Evolutionary conservation across 305 asterid genomes (phyloP).

Genomic region (Fraxinus platypoda): DNA sequence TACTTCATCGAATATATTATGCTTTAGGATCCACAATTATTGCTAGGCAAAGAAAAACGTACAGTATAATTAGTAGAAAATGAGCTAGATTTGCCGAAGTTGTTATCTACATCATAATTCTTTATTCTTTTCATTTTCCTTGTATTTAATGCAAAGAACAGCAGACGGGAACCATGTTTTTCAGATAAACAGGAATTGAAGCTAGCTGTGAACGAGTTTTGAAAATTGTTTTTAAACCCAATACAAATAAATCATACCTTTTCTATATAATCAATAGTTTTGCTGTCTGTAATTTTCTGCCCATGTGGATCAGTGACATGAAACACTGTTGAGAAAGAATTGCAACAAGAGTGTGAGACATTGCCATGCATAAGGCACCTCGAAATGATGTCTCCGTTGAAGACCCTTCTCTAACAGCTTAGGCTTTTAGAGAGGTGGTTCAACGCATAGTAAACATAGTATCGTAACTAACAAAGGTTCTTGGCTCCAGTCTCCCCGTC

Average conservation of each 20-base stretch:
- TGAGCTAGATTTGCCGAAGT: background rate
- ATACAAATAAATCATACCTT: conserved; percentile 46
- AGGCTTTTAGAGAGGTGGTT: background rate
- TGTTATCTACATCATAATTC: background rate
- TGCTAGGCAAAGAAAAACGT: background rate
- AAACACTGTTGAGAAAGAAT: conserved; percentile 59
- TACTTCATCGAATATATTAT: background rate
- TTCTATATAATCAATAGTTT: conserved; percentile 73
- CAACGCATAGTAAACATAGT: background rate
- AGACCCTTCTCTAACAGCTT: background rate
- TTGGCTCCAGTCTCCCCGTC: background rate
- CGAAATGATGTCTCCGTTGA: background rate
- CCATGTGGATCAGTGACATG: conserved; percentile 96
- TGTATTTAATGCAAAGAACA: background rate
- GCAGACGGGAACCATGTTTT: background rate
- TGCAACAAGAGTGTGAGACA: background rate
- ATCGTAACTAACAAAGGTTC: background rate
- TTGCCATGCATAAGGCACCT: conserved; percentile 1
- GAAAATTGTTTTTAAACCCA: background rate
- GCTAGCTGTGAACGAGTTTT: background rate
- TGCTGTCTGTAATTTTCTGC: conserved; percentile 63
- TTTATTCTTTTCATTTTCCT: background rate
- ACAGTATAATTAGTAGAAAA: background rate
- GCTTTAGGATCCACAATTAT: background rate
- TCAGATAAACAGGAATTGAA: background rate